A percentile compares a stretch with the other conserved stretches of the same genome.
Conservation (phyloP, 202 grass and related monocot genomes). For the Schoenoplectus triqueter region DNA sequence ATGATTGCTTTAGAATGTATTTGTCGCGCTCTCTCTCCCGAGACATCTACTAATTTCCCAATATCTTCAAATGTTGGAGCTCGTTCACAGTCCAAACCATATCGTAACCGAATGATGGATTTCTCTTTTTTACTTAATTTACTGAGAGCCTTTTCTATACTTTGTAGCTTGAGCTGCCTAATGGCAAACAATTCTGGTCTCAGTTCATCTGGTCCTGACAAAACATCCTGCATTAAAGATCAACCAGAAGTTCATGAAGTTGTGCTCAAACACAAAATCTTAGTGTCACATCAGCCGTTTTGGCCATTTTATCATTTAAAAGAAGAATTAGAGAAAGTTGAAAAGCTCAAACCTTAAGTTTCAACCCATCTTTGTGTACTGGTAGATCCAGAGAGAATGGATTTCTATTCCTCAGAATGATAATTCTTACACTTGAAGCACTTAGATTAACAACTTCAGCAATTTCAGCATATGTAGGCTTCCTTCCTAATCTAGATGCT, state of each 20-base stretch:
- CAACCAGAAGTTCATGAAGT: neutral
- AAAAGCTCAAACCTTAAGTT: constrained; percentile 28
- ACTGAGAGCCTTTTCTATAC: constrained; percentile 39
- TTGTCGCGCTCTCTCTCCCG: constrained; percentile 31
- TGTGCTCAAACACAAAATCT: neutral
- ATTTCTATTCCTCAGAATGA: constrained; percentile 36
- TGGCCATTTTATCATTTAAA: neutral
- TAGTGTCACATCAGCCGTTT: neutral
- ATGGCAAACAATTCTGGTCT: constrained; percentile 30
- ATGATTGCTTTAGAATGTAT: constrained; percentile 32
- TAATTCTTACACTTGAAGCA: constrained; percentile 37
- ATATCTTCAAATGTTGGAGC: constrained; percentile 30
- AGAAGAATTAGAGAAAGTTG: constrained; percentile 2
- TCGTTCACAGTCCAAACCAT: neutral
- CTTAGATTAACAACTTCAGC: constrained; percentile 36
- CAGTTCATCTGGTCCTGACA: constrained; percentile 30
- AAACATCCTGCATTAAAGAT: constrained; percentile 44
- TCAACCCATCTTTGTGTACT: constrained; percentile 12
- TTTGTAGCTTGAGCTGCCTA: constrained; percentile 34
- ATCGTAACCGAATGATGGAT: constrained; percentile 39
- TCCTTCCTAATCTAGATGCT: constrained; percentile 29
- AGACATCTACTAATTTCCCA: neutral
- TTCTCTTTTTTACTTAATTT: constrained; percentile 41
- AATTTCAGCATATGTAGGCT: constrained; percentile 48
- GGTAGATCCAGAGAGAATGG: constrained; percentile 41